Evolutionary conservation across 2,329 filamentous ascomycete species (phyloP), one percentile per base, ranked within the genome.

Genomic region (Fusarium secorum): DNA sequence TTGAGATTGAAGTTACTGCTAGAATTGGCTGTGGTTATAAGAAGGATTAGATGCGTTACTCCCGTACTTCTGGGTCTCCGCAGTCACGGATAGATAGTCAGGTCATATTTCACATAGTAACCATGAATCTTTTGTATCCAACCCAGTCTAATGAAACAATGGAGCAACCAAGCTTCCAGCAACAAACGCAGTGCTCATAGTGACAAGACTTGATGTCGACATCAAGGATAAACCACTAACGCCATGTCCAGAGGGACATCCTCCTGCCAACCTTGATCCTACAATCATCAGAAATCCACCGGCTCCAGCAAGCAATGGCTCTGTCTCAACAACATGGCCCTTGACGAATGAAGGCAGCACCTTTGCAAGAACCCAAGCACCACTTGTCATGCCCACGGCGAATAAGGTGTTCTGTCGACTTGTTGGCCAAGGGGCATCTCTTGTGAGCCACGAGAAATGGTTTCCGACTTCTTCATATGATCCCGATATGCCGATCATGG

Each of bases 231-330:
- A 84, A 1, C 90, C 90, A 64, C 87, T 91, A 68, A 93, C 89
- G 0, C 90, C 90, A 76, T 93, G 90, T 0, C 90, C 90, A 9
- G 88, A 90, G 0, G 90, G 91, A 70, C 90, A 93, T 0, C 90
- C 90, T 4, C 89, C 89, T 0, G 87, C 90, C 59, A 91, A 75
- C 52, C 89, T 85, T 3, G 89, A 83, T 2, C 90, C 90, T 13
- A 92, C 76, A 0, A 85, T 84, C 80, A 91, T 87, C 18, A 86
- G 64, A 7, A 86, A 80, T 0, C 90, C 90, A 4, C 90, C 90
- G 0, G 83, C 48, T 1, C 85, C 73, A 1, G 88, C 86, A 66
- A 81, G 76, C 4, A 74, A 28, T 1, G 82, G 80, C 7, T 81
- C 74, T 0, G 84, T 75, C 30, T 81, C 74, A 7, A 79, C 65